Evolutionary conservation across 495 filamentous ascomycete genomes (phyloP).

Genomic region (Penicillium malachiteum): DNA sequence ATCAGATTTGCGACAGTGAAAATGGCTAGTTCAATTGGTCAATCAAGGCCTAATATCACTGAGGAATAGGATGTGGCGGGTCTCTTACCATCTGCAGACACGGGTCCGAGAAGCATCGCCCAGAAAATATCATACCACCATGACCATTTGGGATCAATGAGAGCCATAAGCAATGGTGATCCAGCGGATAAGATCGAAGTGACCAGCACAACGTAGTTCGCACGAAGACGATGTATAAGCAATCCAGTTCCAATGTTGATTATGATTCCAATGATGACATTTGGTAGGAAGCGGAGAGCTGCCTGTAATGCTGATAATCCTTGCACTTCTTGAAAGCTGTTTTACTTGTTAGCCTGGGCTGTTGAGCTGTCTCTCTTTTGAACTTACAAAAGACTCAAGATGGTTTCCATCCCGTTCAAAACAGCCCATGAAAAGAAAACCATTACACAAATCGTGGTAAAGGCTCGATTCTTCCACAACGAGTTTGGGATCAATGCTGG

Average conservation of each 20-base stretch:
- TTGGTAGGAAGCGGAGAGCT: conserved; percentile 56
- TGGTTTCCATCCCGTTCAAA: conserved; percentile 50
- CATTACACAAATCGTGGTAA: conserved; percentile 51
- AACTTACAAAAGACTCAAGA: conserved; percentile 49
- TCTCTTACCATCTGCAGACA: conserved; percentile 48
- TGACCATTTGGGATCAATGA: conserved; percentile 41
- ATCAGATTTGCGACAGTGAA: conserved; percentile 59
- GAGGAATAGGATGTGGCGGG: conserved; percentile 16
- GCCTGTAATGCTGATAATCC: conserved; percentile 43
- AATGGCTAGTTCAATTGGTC: conserved; percentile 40
- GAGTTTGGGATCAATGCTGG: conserved; percentile 56
- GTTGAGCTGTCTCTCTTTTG: too few species aligned
- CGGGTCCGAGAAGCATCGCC: conserved; percentile 44
- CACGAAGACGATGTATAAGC: conserved; percentile 48
- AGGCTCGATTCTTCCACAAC: conserved; percentile 51
- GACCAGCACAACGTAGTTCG: conserved; percentile 44
- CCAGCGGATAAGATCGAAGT: conserved; percentile 41
- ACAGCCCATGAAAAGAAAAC: conserved; percentile 50
- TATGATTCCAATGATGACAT: conserved; percentile 46
- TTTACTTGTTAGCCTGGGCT: background rate
- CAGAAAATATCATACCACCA: conserved; percentile 59
- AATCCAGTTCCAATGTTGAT: conserved; percentile 54
- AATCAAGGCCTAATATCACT: conserved; percentile 19
- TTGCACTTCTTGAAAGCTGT: conserved; percentile 51
- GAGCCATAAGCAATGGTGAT: conserved; percentile 55